A percentile compares a stretch with the other conserved stretches of the same genome.
Evolutionary conservation across 768 basidiomycete species (phyloP).

Genomic region (Russula foetens): DNA sequence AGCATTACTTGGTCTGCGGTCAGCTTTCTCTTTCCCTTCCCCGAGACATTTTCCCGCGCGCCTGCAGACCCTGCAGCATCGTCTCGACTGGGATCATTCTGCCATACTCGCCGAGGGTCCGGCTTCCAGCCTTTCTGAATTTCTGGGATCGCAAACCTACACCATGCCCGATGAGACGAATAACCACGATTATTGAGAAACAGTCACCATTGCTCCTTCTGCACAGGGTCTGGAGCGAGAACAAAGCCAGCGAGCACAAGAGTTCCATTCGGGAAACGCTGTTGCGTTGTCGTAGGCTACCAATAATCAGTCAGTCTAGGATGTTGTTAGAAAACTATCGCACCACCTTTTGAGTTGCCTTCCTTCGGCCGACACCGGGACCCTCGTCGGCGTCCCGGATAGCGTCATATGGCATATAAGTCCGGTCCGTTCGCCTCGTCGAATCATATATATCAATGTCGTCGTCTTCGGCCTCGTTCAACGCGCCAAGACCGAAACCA

Average conservation of each 20-base stretch:
- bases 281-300: slow-evolving; percentile 20
- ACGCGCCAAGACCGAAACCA: slow-evolving; percentile 81
- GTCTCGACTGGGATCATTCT: slow-evolving; percentile 32
- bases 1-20: slow-evolving; percentile 13
- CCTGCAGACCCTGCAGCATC: slow-evolving; percentile 31
- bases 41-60: slow-evolving; percentile 49
- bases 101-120: slow-evolving; percentile 74
- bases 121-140: slow-evolving; percentile 82
- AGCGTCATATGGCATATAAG: slow-evolving; percentile 57
- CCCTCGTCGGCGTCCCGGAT: slow-evolving; percentile 59
- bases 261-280: slow-evolving; percentile 66
- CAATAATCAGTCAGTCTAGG: slow-evolving; percentile 14
- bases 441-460: slow-evolving; percentile 79
- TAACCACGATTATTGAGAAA: slow-evolving; percentile 16
- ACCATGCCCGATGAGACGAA: slow-evolving; percentile 15
- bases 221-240: slow-evolving; percentile 55
- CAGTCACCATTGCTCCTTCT: slow-evolving; percentile 61
- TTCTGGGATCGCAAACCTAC: slow-evolving; percentile 78
- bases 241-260: slow-evolving; percentile 70
- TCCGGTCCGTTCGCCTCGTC: slow-evolving; percentile 28
- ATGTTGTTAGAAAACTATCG: not conserved
- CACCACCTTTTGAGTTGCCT: not conserved
- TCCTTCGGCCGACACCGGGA: slow-evolving; percentile 28
- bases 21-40: slow-evolving; percentile 19
- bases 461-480: slow-evolving; percentile 93